A percentile compares a stretch with the other conserved stretches of the same genome.
Evolutionary conservation across 257 asterid species (phyloP).

Genomic region (Solanum habrochaites): DNA sequence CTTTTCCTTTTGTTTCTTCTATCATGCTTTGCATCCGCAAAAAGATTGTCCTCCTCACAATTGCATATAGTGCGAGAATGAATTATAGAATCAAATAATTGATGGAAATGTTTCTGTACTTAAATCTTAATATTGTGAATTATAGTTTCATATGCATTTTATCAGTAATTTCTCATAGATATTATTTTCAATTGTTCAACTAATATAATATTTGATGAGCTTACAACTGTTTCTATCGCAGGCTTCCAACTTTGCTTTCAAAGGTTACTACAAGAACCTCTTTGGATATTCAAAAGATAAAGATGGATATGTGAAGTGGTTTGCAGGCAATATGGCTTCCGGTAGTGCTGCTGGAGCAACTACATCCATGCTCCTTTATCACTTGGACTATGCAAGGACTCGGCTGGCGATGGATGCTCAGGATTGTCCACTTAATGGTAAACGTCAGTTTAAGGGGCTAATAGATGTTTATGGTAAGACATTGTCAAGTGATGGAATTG

Average conservation of each 20-base stretch:
- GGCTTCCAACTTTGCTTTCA: slow-evolving; percentile 95
- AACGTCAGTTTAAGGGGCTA: slow-evolving; percentile 32
- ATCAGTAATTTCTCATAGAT: neutral
- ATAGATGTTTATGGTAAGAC: slow-evolving; percentile 73
- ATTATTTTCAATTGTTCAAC: neutral
- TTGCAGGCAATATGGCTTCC: slow-evolving; percentile 93
- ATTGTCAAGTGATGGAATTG: slow-evolving; percentile 64
- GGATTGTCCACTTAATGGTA: slow-evolving; percentile 13
- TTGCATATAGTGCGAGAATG: neutral
- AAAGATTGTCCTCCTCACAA: neutral
- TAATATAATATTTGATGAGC: neutral
- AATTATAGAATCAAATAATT: neutral
- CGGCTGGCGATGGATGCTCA: slow-evolving; percentile 27
- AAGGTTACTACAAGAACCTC: slow-evolving; percentile 68
- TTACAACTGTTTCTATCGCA: slow-evolving; percentile 11
- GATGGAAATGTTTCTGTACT: neutral
- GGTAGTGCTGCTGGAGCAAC: slow-evolving; percentile 99
- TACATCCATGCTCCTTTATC: slow-evolving; percentile 58
- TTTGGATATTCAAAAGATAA: slow-evolving; percentile 76
- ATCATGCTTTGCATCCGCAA: neutral
- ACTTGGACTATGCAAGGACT: slow-evolving; percentile 38
- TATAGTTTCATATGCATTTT: neutral
- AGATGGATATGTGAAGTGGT: slow-evolving; percentile 83
- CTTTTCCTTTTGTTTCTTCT: neutral
- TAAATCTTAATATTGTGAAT: neutral